A percentile compares a stretch with the other conserved stretches of the same genome.
These are phyloP conservation scores for Beta macrorhiza DNA, from an alignment of 179 eudicot species.

Conservation along the genomic window DNA sequence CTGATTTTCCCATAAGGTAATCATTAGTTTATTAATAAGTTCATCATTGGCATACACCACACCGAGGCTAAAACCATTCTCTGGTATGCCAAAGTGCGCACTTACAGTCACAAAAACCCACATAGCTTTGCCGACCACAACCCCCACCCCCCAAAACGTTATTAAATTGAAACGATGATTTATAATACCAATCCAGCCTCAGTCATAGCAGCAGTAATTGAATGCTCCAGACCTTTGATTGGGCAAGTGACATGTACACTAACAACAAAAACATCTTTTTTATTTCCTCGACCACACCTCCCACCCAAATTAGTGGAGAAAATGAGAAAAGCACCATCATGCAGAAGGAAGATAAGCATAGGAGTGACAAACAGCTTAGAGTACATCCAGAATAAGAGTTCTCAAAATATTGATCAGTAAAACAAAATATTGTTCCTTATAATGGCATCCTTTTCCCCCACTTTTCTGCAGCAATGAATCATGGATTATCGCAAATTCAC, in stretches of 20 bases:
- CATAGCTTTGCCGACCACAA: background rate
- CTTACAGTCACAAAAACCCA: background rate
- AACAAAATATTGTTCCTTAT: background rate
- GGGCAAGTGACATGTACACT: background rate
- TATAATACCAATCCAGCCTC: background rate
- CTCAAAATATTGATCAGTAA: background rate
- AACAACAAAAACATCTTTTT: background rate
- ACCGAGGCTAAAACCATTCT: background rate
- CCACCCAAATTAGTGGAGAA: background rate
- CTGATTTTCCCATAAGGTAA: background rate
- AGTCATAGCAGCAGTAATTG: background rate
- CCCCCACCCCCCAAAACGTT: background rate
- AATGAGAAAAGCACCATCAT: background rate
- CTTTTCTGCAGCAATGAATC: background rate
- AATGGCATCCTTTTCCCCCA: conserved; percentile 1
- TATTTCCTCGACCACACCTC: background rate
- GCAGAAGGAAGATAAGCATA: background rate
- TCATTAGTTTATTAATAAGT: background rate
- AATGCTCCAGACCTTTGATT: background rate
- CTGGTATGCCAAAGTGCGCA: background rate
- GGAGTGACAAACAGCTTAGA: background rate
- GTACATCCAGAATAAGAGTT: background rate
- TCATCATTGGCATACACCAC: background rate
- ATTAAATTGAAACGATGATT: background rate
- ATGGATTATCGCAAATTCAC: background rate